Base-by-base conservation (phyloP, 148 eudicot species). In the Nepenthes gracilis region DNA sequence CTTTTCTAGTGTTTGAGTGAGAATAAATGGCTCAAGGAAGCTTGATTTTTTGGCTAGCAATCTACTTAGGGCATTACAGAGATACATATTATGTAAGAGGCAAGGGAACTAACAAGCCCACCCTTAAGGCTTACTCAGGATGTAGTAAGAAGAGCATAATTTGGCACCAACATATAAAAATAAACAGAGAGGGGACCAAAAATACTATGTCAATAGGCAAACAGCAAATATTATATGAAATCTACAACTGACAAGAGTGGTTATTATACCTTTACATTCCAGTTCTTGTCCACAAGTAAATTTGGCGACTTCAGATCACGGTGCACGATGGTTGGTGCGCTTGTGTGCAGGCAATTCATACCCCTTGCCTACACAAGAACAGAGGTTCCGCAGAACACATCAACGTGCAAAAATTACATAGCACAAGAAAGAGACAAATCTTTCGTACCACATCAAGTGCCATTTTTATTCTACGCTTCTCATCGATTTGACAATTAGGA, bases 261-360 rank as follows among this genome's bases (percentile, higher is more conserved):
- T 40, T 8, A 49, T 48, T 62, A 52, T 74, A 94, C 99, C 99
- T 94, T 94, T 53, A 94, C 97, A 77, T 79, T 94, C 99, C 99
- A 94, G 57, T 89, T 85, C 64, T 86, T 80, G 81, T 94, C 99
- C 64, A 89, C 99, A 72, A 94, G 81, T 74, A 94, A 77, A 80
- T 94, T 94, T 15, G 97, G 99, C 5, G 99, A 89, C 77, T 94
- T 94, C 69, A 94, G 74, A 78, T 94, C 99, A 73, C 99, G 99
- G 75, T 94, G 99, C 60, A 94, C 99, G 67, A 94, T 94, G 64
- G 99, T 94, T 45, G 99, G 99, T 57, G 63, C 75, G 72, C 99
- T 94, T 12, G 85, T 76, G 72, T 94, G 99, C 83, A 94, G 85
- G 83, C 99, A 94, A 75, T 84, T 81, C 99, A 94, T 94, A 61